Evolutionary conservation across 2,329 filamentous ascomycete genomes (phyloP).

Genomic region (Aspergillus vadensis): DNA sequence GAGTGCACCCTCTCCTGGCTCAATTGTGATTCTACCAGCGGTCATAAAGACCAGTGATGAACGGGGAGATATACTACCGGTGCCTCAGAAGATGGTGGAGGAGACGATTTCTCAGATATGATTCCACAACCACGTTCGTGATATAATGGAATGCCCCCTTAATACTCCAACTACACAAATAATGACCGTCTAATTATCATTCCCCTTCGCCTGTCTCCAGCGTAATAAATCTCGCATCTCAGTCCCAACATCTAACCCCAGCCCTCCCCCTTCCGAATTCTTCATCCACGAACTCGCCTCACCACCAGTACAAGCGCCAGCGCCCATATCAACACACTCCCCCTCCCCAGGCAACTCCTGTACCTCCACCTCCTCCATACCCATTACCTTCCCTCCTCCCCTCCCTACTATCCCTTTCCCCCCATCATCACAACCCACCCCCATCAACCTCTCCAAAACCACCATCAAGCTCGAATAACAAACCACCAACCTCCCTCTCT

Average conservation of each 20-base stretch:
- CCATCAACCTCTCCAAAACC: constrained; percentile 21
- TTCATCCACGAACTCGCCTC: not conserved
- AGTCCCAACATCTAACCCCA: not conserved
- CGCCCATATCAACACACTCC: too few species aligned
- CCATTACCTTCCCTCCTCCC: not conserved
- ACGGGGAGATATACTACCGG: constrained; percentile 18
- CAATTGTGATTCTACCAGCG: constrained; percentile 19
- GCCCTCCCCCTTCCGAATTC: not conserved
- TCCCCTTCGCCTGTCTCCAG: not conserved
- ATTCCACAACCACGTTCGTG: not conserved
- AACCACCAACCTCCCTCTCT: constrained; percentile 18
- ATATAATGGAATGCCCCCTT: not conserved
- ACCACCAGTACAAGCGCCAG: too few species aligned
- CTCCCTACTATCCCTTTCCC: not conserved
- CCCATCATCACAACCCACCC: not conserved
- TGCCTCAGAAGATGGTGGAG: constrained; percentile 20
- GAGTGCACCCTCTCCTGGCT: not conserved
- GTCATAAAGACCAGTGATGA: constrained; percentile 28
- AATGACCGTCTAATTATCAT: not conserved
- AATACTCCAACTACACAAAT: too few species aligned
- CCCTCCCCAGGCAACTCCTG: too few species aligned
- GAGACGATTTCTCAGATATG: constrained; percentile 10
- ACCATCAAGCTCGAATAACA: constrained; percentile 23
- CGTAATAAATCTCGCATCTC: not conserved
- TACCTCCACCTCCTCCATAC: not conserved